These are phyloP conservation scores for Diplodia seriata DNA, from an alignment of 2,329 filamentous ascomycete genomes.

Conservation along the genomic window DNA sequence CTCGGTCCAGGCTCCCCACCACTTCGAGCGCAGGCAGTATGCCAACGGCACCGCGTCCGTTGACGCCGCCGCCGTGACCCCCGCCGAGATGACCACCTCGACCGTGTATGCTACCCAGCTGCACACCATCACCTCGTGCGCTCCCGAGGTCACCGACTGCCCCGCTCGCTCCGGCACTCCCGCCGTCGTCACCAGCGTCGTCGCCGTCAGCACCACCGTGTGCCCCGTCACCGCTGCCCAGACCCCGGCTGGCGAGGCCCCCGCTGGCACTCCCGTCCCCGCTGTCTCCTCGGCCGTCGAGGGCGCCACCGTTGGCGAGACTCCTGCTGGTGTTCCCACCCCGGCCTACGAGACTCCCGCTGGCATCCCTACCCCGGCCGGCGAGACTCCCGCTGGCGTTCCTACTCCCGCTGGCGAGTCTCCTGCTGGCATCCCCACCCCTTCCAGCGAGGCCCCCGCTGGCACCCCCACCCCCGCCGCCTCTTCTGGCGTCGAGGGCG, in stretches of 20 bases:
- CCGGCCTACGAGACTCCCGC: not conserved
- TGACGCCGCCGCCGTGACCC: slow-evolving; percentile 25
- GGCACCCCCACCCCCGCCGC: slow-evolving; percentile 7
- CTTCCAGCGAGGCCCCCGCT: not conserved
- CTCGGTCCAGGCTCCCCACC: slow-evolving; percentile 40
- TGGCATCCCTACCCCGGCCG: not conserved
- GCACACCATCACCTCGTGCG: slow-evolving; percentile 31
- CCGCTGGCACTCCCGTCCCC: slow-evolving; percentile 12
- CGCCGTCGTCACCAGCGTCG: slow-evolving; percentile 33
- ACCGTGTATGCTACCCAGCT: slow-evolving; percentile 33
- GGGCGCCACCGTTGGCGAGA: not conserved
- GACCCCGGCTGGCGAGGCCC: slow-evolving; percentile 38
- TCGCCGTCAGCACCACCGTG: slow-evolving; percentile 49
- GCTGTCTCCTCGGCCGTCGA: slow-evolving; percentile 37
- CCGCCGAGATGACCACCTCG: slow-evolving; percentile 31
- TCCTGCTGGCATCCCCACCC: not conserved
- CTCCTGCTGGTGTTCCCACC: too few species aligned
- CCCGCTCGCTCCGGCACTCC: slow-evolving; percentile 33
- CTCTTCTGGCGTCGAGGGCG: slow-evolving; percentile 29
- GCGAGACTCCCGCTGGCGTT: slow-evolving; percentile 17
- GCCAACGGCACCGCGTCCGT: slow-evolving; percentile 31
- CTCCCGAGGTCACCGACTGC: slow-evolving; percentile 34
- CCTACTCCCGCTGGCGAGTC: slow-evolving; percentile 4
- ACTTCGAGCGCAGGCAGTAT: slow-evolving; percentile 31
- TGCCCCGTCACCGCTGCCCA: slow-evolving; percentile 49